A percentile compares a stretch with the other conserved stretches of the same genome.
phyloP scores from a whole-genome alignment of 129 eudicot genomes.

The Flaveria sonorensis region DNA sequence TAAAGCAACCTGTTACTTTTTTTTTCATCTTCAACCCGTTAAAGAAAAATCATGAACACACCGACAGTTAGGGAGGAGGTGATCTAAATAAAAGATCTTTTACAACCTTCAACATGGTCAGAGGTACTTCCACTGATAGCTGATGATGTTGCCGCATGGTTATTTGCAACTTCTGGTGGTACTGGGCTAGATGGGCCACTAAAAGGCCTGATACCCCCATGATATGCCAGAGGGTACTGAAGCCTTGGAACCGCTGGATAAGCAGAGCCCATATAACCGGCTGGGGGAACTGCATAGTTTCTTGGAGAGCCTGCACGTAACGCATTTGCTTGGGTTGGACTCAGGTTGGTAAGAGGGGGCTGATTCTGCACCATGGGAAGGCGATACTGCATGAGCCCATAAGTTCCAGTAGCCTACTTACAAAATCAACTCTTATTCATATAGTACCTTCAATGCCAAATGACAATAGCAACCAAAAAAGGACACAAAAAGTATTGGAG shows the following conservation, averaged over 20 bases:
- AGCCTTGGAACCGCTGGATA: constrained; percentile 63
- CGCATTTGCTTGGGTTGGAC: constrained; percentile 71
- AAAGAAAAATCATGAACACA: neutral
- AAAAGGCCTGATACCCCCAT: constrained; percentile 73
- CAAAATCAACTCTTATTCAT: constrained; percentile 37
- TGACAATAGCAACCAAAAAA: constrained; percentile 17
- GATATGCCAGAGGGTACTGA: constrained; percentile 73
- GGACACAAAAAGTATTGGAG: neutral
- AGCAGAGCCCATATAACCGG: constrained; percentile 64
- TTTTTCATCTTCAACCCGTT: neutral
- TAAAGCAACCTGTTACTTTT: neutral
- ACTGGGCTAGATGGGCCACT: constrained; percentile 79
- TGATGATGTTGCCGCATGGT: constrained; percentile 70
- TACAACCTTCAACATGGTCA: constrained; percentile 84
- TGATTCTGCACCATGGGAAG: constrained; percentile 77
- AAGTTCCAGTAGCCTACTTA: constrained; percentile 84
- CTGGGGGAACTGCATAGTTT: constrained; percentile 55
- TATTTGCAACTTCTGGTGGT: constrained; percentile 59
- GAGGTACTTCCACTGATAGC: constrained; percentile 62
- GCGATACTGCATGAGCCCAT: constrained; percentile 88
- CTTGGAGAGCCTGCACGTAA: constrained; percentile 68
- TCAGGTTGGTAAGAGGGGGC: constrained; percentile 53
- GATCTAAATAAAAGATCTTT: constrained; percentile 1
- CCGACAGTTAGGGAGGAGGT: neutral
- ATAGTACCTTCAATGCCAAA: constrained; percentile 28